These are phyloP conservation scores for Candida chauliodis DNA, from an alignment of 805 yeast species.

Conservation along the genomic window DNA sequence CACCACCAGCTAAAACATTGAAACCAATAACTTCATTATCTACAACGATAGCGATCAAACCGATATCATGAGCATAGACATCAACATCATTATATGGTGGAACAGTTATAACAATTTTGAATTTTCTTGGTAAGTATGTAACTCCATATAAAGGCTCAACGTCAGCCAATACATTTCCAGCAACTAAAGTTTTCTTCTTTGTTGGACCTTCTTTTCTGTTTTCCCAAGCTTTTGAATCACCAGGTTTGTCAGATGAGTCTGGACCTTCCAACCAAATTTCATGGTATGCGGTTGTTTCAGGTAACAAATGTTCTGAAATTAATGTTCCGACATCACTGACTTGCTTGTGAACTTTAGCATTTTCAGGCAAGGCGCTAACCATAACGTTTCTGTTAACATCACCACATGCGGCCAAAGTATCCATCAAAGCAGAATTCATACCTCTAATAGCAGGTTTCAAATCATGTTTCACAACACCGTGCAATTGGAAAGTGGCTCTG, in stretches of 20 bases:
- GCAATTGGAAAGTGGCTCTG: slow-evolving; percentile 95
- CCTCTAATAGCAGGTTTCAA: slow-evolving; percentile 89
- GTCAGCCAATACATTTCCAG: slow-evolving; percentile 79
- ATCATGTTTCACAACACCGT: slow-evolving; percentile 88
- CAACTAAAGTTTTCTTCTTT: slow-evolving; percentile 77
- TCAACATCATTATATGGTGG: slow-evolving; percentile 97
- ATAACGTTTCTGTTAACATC: slow-evolving; percentile 97
- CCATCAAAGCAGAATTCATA: slow-evolving; percentile 86
- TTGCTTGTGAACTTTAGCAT: slow-evolving; percentile 77
- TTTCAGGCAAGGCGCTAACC: slow-evolving; percentile 83
- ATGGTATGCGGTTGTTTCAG: slow-evolving; percentile 91
- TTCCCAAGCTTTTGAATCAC: slow-evolving; percentile 63
- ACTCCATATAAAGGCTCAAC: slow-evolving; percentile 87
- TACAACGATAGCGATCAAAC: slow-evolving; percentile 81
- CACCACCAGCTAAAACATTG: slow-evolving; percentile 93
- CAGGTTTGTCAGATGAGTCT: slow-evolving; percentile 65
- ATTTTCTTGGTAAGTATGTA: slow-evolving; percentile 89
- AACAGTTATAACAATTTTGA: slow-evolving; percentile 88
- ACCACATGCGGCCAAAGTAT: slow-evolving; percentile 97
- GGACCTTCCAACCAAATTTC: slow-evolving; percentile 94
- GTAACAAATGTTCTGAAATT: slow-evolving; percentile 80
- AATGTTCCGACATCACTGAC: slow-evolving; percentile 57
- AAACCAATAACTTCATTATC: slow-evolving; percentile 70
- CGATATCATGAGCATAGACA: slow-evolving; percentile 93
- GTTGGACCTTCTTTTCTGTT: slow-evolving; percentile 70